Evolutionary conservation across 495 filamentous ascomycete genomes (phyloP), one percentile per base, ranked within the genome.

Genomic region (Aspergillus sparsus): DNA sequence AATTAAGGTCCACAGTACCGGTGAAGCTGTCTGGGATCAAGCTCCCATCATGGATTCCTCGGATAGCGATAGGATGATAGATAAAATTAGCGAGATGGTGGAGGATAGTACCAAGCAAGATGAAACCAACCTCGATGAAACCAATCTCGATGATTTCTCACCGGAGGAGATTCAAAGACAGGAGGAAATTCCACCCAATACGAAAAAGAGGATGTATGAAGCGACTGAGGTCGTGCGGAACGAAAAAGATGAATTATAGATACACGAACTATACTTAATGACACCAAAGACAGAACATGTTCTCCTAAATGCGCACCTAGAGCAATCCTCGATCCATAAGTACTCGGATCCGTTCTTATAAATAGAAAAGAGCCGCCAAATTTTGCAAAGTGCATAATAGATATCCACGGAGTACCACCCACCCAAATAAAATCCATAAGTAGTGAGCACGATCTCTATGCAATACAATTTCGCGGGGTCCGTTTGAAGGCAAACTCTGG

Each of bases 191-290:
- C 77, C 81, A 51, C 76, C 79, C 32, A 93, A 93, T 74, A 80
- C 88, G 13, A 93, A 89, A 78, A 97, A 96, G 76, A 78, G 90
- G 70, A 89, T 93, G 85, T 92, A 86, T 80, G 89, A 94, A 70
- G 83, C 82, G 47, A 68, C 74, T 37, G 70, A 76, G 46, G 72
- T 74, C 6, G 60, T 66, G 16, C 62, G 71, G 52, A 71, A 71
- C 55, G 60, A 62, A 51, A 79, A 69, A 53, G 85, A 87, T 72
- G 84, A 87, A 69, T 66, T 87, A 65, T 87, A 79, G 67, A 57
- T 63, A 67, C 45, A 58, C 34, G 12, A 50, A 15, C 34, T 42
- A 62, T 37, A 39, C 41, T 52, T 36, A 35, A 60, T 37, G 15
- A 31, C 4, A 35, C 45, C 67, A 68, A 68, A 63, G 68, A 18